Evolutionary conservation across 1,284 basidiomycete species (phyloP).

Genomic region (Lignosus rhinocerotis): DNA sequence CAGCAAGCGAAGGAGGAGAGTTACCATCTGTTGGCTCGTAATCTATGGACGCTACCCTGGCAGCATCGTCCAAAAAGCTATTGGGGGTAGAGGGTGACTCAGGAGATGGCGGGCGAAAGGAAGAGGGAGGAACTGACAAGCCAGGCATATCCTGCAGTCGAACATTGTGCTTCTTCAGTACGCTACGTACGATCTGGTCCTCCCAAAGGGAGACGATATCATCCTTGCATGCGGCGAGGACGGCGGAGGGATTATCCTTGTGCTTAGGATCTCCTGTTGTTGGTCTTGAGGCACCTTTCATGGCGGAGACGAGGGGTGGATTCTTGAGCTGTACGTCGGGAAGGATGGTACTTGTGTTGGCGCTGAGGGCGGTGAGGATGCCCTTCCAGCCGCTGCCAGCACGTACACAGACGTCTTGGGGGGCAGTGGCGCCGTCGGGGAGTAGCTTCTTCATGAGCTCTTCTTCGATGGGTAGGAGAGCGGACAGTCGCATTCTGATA

Average conservation of each 20-base stretch:
- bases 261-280: constrained; percentile 19
- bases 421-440: constrained; percentile 29
- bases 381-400: constrained; percentile 62
- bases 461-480: constrained; percentile 59
- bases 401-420: constrained; percentile 51
- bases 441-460: constrained; percentile 47
- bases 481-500: constrained; percentile 54
- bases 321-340: constrained; percentile 1
- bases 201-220: constrained; percentile 57
- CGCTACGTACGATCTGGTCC: constrained; percentile 49
- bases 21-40: constrained; percentile 54
- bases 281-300: constrained; percentile 20
- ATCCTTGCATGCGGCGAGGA: constrained; percentile 32
- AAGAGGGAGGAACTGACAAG: constrained; percentile 43
- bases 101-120: background rate
- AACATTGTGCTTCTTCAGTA: constrained; percentile 48
- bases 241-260: constrained; percentile 28
- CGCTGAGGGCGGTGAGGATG: constrained; percentile 26
- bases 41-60: constrained; percentile 50
- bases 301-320: constrained; percentile 14
- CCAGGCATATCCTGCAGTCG: constrained; percentile 55
- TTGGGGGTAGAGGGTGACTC: background rate
- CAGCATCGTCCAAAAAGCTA: constrained; percentile 62
- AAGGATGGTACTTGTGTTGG: constrained; percentile 19
- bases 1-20: background rate